phyloP scores from a whole-genome alignment of 2,329 filamentous ascomycete species.

The Scedosporium minutisporum region DNA sequence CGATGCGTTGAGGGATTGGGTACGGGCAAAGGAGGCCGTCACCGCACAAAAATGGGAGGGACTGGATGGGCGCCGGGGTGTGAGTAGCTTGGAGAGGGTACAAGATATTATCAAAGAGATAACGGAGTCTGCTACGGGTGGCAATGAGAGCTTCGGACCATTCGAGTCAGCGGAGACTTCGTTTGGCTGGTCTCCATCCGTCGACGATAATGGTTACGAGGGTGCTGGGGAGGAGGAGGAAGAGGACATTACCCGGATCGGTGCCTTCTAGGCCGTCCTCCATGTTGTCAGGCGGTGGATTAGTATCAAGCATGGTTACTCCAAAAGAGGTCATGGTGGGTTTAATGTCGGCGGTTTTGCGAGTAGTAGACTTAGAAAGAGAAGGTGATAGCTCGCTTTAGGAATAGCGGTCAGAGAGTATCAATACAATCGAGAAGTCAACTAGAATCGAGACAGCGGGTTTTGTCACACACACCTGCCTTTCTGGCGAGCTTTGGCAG shows the following conservation, averaged over 20 bases:
- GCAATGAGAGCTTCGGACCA: not conserved
- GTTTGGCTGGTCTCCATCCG: not conserved
- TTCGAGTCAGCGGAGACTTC: not conserved
- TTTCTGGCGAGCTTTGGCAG: too few relatives aligned
- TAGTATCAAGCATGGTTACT: not conserved
- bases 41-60: not conserved
- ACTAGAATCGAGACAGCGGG: too few relatives aligned
- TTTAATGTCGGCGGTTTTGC: too few relatives aligned
- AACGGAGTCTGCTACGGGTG: not conserved
- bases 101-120: too few relatives aligned
- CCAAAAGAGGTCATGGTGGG: not conserved
- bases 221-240: not conserved
- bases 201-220: not conserved
- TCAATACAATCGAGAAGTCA: too few relatives aligned
- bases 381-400: too few relatives aligned
- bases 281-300: not conserved
- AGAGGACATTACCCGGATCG: not conserved
- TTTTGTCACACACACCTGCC: too few relatives aligned
- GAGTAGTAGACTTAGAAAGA: too few relatives aligned
- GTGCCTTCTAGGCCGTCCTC: not conserved
- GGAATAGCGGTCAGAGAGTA: too few relatives aligned
- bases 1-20: constrained; percentile 1
- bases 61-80: not conserved
- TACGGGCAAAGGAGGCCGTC: not conserved
- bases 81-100: not conserved